Percentiles rank a stretch among this genome's conserved stretches.
These are phyloP conservation scores for Podospora appendiculata DNA, from an alignment of 495 filamentous ascomycete genomes.

Conservation along the genomic window DNA sequence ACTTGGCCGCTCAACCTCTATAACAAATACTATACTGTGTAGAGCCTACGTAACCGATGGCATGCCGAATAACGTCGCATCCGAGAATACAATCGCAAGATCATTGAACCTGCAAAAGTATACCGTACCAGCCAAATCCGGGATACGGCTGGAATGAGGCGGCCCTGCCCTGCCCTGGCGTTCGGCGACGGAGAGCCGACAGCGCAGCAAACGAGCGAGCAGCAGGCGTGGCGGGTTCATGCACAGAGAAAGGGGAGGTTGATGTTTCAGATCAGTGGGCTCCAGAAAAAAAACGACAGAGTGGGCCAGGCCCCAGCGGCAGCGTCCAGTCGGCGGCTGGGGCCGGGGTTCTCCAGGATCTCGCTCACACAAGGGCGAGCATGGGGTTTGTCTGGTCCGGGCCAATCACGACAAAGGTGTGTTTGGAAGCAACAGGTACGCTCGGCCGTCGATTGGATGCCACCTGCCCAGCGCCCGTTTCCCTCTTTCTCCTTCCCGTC, in stretches of 20 bases:
- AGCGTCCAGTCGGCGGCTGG: constrained; percentile 10
- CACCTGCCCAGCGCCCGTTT: neutral
- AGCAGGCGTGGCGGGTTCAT: neutral
- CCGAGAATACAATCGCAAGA: too few species aligned
- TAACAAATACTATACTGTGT: too few species aligned
- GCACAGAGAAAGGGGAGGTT: neutral
- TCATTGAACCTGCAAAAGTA: too few species aligned
- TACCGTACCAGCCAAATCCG: too few species aligned
- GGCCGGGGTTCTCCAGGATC: constrained; percentile 20
- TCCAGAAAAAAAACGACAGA: neutral
- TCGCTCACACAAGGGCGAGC: neutral
- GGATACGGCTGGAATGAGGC: too few species aligned
- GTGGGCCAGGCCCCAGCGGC: neutral
- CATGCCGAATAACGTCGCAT: too few species aligned
- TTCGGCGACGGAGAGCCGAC: too few species aligned
- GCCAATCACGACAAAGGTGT: constrained; percentile 12
- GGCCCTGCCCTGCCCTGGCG: too few species aligned
- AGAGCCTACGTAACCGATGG: too few species aligned
- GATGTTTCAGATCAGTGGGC: neutral
- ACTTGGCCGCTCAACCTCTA: too few species aligned
- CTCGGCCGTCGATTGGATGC: constrained; percentile 11
- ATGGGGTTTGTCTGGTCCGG: neutral
- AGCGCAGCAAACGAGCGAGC: too few species aligned
- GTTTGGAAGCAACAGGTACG: constrained; percentile 9
- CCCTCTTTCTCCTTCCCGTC: neutral